Conservation (phyloP, 2,329 filamentous ascomycete species). For the Pseudogymnoascus sp. region DNA sequence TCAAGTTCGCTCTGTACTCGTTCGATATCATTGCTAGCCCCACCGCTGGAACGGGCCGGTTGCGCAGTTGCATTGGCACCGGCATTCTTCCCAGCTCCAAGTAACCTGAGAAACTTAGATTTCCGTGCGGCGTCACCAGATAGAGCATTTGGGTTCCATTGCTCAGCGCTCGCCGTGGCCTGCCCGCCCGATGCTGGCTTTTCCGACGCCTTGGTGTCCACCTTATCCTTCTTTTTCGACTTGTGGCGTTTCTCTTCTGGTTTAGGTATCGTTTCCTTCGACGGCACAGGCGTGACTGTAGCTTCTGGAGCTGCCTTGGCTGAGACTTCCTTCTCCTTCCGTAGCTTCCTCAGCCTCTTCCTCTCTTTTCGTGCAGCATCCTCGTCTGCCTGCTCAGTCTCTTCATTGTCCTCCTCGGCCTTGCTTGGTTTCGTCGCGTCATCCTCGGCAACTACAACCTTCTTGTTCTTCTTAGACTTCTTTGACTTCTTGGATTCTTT, state of each 20-base stretch:
- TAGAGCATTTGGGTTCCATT: constrained; percentile 27
- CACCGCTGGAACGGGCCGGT: not conserved
- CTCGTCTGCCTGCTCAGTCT: constrained; percentile 13
- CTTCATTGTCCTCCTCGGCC: not conserved
- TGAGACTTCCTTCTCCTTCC: constrained; percentile 3
- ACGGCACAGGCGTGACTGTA: constrained; percentile 4
- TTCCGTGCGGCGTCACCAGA: constrained; percentile 25
- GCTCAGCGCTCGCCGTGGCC: constrained; percentile 11
- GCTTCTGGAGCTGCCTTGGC: not conserved
- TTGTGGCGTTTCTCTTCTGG: constrained; percentile 10
- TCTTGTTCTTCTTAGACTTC: constrained; percentile 11
- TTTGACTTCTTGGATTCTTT: constrained; percentile 3
- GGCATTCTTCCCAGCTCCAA: constrained; percentile 24
- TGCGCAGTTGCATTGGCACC: constrained; percentile 8
- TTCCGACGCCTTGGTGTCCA: constrained; percentile 2
- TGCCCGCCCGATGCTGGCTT: not conserved
- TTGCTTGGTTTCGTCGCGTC: constrained; percentile 10
- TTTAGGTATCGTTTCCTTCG: constrained; percentile 14
- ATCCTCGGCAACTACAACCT: not conserved
- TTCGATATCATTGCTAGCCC: constrained; percentile 14
- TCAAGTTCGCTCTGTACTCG: constrained; percentile 29
- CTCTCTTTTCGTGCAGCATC: constrained; percentile 11
- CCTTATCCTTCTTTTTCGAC: constrained; percentile 8
- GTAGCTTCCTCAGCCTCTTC: constrained; percentile 12
- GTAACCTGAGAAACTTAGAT: constrained; percentile 28